A percentile compares a stretch with the other conserved stretches of the same genome.
phyloP scores from a whole-genome alignment of 2,329 filamentous ascomycete genomes.

The Thielaviopsis populi region DNA sequence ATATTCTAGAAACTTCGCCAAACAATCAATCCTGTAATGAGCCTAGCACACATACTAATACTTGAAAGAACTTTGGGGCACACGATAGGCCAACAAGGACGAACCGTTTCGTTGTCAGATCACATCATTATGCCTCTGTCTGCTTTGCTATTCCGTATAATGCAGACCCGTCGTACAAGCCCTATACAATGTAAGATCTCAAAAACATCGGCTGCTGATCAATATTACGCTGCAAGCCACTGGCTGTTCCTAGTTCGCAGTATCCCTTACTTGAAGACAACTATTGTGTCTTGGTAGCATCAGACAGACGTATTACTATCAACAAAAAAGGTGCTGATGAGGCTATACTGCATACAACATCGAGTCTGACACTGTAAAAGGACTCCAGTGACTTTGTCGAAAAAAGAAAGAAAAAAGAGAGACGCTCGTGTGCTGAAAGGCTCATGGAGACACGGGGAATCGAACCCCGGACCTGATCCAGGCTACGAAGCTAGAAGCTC shows the following conservation, averaged over 20 bases:
- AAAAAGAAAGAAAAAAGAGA: background rate
- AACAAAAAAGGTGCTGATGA: too few species aligned
- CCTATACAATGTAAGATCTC: conserved; percentile 3
- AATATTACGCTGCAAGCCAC: background rate
- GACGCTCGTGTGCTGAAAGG: background rate
- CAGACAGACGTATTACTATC: too few species aligned
- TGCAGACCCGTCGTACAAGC: background rate
- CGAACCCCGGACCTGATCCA: conserved; percentile 17
- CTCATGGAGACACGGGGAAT: conserved; percentile 12
- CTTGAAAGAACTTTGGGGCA: background rate
- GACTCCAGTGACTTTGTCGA: background rate
- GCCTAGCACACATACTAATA: too few species aligned
- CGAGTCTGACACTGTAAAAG: background rate
- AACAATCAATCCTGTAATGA: background rate
- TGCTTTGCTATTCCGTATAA: background rate
- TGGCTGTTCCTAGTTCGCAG: background rate
- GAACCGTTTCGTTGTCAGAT: background rate
- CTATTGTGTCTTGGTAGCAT: too few species aligned
- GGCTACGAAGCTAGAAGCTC: background rate
- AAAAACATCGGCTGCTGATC: background rate
- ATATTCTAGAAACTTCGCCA: background rate
- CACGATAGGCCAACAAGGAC: background rate
- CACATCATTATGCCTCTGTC: too few species aligned
- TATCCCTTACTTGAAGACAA: background rate
- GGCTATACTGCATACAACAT: background rate